Evolutionary conservation across 2,329 filamentous ascomycete genomes (phyloP), one percentile per base, ranked within the genome.

Genomic region (Arachnomyces sp.): DNA sequence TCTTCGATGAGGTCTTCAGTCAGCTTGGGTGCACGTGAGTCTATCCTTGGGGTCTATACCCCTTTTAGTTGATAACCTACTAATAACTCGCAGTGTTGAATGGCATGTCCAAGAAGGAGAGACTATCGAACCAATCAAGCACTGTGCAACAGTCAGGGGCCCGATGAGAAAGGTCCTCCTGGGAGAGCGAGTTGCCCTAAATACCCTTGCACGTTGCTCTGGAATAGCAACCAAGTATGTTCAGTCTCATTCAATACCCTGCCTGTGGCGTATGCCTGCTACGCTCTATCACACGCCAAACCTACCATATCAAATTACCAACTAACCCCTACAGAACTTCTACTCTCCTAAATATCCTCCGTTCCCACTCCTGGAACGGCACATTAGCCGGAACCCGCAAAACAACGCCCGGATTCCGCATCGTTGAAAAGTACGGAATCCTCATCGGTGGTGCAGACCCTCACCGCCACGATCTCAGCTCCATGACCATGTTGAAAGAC

Each of bases 401-500:
- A 71, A 98, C 92, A 0, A 98, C 92, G 0, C 92, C 92, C 0
- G 92, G 92, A 0, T 98, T 96, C 67, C 76, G 92, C 8, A 69
- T 96, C 3, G 89, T 96, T 7, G 92, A 98, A 66, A 98, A 98
- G 68, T 98, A 98, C 64, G 92, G 88, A 51, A 95, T 98, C 82
- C 70, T 95, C 15, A 82, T 94, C 12, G 92, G 90, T 42, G 92
- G 92, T 8, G 89, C 87, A 12, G 92, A 98, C 65, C 78, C 82
- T 2, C 92, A 98, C 63, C 74, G 92, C 25, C 86, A 94, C 66
- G 92, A 98, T 61, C 71, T 98, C 42, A 84, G 80, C 60, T 77
- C 82, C 49, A 96, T 98, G 92, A 89, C 89, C 42, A 98, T 98
- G 92, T 74, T 98, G 49, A 98, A 98, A 70, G 92, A 98, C 66